Conservation (phyloP, 495 filamentous ascomycete genomes). For the Hyaloscypha hepaticicola region DNA sequence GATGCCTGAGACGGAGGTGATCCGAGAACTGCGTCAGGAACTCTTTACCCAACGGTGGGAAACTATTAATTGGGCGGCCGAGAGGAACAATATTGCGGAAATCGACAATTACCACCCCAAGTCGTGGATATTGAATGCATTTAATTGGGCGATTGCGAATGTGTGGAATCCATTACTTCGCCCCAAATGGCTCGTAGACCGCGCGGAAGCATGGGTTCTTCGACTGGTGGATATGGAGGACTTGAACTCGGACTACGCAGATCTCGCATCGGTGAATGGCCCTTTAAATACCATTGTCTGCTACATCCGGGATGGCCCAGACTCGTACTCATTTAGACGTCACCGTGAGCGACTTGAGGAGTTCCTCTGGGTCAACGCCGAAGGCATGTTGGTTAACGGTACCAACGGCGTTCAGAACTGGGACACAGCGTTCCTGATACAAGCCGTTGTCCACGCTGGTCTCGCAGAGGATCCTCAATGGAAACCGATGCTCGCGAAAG, state of each 20-base stretch:
- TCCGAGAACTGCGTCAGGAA: slow-evolving; percentile 73
- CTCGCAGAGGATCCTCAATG: slow-evolving; percentile 72
- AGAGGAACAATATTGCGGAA: slow-evolving; percentile 77
- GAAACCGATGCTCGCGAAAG: slow-evolving; percentile 76
- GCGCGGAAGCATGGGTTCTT: slow-evolving; percentile 68
- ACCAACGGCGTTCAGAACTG: slow-evolving; percentile 94
- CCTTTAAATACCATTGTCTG: slow-evolving; percentile 82
- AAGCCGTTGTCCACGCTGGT: slow-evolving; percentile 71
- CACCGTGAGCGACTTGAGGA: slow-evolving; percentile 81
- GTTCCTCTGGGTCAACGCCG: slow-evolving; percentile 84
- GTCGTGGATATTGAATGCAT: slow-evolving; percentile 68
- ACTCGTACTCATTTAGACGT: slow-evolving; percentile 65
- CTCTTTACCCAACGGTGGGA: slow-evolving; percentile 79
- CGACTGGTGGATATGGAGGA: slow-evolving; percentile 81
- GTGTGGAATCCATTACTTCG: slow-evolving; percentile 77
- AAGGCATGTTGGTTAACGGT: slow-evolving; percentile 90
- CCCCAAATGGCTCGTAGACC: slow-evolving; percentile 49
- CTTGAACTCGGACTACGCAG: slow-evolving; percentile 79
- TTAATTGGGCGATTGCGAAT: slow-evolving; percentile 65
- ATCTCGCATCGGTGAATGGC: slow-evolving; percentile 82
- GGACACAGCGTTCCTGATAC: slow-evolving; percentile 88
- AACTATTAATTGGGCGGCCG: slow-evolving; percentile 67
- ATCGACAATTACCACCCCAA: slow-evolving; percentile 91
- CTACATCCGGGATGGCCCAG: slow-evolving; percentile 77
- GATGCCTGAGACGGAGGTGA: slow-evolving; percentile 66